These are phyloP conservation scores for Diversispora eburnea DNA, from an alignment of 192 early-diverging fungal species.

Conservation along the genomic window DNA sequence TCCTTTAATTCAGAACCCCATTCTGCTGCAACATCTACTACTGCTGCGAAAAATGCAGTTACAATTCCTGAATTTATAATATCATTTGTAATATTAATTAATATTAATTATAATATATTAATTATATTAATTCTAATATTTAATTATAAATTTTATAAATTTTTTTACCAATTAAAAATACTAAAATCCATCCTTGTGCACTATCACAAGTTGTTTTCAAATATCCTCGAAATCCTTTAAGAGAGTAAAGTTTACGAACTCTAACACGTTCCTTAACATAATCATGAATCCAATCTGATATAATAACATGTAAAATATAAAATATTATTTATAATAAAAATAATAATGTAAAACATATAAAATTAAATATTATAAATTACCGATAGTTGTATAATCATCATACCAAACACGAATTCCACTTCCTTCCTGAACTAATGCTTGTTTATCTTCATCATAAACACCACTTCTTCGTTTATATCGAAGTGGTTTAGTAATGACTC, in stretches of 20 bases:
- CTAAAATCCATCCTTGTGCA: conserved; percentile 80
- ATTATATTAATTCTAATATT: background rate
- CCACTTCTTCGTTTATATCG: conserved; percentile 34
- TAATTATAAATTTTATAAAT: conserved; percentile 34
- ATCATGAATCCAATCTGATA: conserved; percentile 65
- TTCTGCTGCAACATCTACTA: conserved; percentile 83
- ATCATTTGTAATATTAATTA: conserved; percentile 15
- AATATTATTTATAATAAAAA: conserved; percentile 23
- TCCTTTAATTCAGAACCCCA: conserved; percentile 87
- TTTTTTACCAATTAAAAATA: conserved; percentile 72
- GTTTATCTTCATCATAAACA: conserved; percentile 47
- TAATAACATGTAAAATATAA: background rate
- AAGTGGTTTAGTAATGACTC: background rate
- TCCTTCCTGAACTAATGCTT: conserved; percentile 49
- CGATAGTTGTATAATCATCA: conserved; percentile 65
- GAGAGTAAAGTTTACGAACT: conserved; percentile 34
- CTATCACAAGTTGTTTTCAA: conserved; percentile 57
- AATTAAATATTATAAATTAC: conserved; percentile 27
- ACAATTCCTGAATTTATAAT: conserved; percentile 39
- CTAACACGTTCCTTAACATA: conserved; percentile 53
- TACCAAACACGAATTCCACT: conserved; percentile 59
- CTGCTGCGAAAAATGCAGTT: conserved; percentile 78
- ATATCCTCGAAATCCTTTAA: conserved; percentile 43
- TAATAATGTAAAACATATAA: background rate
- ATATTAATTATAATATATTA: background rate